phyloP scores from a whole-genome alignment of 495 filamentous ascomycete genomes.

The Platismatia glauca region DNA sequence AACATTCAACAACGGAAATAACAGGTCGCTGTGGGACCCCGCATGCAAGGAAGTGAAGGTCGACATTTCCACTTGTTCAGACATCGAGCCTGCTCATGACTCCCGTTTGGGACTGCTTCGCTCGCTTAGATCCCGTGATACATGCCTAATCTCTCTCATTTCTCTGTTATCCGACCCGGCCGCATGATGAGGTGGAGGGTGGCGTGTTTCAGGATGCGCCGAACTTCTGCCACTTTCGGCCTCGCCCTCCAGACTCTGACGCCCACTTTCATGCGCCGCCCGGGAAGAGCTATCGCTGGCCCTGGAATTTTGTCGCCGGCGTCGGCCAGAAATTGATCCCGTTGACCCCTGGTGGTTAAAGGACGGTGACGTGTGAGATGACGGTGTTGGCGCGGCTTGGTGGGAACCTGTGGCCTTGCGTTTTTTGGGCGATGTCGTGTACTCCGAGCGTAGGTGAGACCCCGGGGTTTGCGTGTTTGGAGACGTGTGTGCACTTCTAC shows the following conservation, averaged over 20 bases:
- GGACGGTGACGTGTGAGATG: slow-evolving; percentile 26
- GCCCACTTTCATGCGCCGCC: slow-evolving; percentile 22
- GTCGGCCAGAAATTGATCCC: slow-evolving; percentile 46
- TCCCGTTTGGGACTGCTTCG: slow-evolving; percentile 25
- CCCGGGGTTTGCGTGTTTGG: slow-evolving; percentile 20
- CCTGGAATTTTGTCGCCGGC: slow-evolving; percentile 58
- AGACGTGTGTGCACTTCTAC: slow-evolving; percentile 28
- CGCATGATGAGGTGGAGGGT: slow-evolving; percentile 19
- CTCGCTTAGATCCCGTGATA: slow-evolving; percentile 21
- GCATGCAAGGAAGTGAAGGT: not conserved
- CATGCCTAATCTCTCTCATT: slow-evolving; percentile 18
- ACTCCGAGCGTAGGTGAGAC: slow-evolving; percentile 31
- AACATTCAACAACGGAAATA: not conserved
- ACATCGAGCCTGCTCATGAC: slow-evolving; percentile 1
- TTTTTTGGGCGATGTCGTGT: slow-evolving; percentile 36
- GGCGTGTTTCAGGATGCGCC: slow-evolving; percentile 28
- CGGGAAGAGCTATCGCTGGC: slow-evolving; percentile 52
- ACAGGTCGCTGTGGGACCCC: not conserved
- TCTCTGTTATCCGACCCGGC: slow-evolving; percentile 21
- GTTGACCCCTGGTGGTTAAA: slow-evolving; percentile 30
- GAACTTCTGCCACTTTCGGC: slow-evolving; percentile 27
- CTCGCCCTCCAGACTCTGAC: slow-evolving; percentile 23
- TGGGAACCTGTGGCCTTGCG: slow-evolving; percentile 36
- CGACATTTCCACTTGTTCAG: not conserved
- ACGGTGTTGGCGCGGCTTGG: slow-evolving; percentile 32